A percentile compares a stretch with the other conserved stretches of the same genome.
phyloP scores from a whole-genome alignment of 768 basidiomycete species.

The Royoungia palumana region DNA sequence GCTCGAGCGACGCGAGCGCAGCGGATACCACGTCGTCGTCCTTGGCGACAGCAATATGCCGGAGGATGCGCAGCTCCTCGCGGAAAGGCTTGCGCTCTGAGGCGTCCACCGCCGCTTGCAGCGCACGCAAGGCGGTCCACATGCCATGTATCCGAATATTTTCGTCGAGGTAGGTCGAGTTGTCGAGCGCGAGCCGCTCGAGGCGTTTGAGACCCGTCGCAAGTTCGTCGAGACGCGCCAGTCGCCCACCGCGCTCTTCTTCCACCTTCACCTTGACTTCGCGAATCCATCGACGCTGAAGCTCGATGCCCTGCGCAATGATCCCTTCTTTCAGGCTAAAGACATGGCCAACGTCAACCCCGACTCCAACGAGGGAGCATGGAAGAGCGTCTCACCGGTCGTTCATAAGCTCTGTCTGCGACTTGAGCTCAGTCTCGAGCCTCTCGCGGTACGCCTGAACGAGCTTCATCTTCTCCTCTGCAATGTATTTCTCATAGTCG shows the following conservation, averaged over 20 bases:
- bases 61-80: conserved; percentile 80
- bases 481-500: conserved; percentile 76
- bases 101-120: conserved; percentile 63
- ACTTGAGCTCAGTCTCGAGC: conserved; percentile 78
- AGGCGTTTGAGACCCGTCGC: conserved; percentile 87
- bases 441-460: conserved; percentile 81
- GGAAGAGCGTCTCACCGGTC: conserved; percentile 62
- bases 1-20: conserved; percentile 68
- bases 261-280: conserved; percentile 96
- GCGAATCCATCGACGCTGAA: conserved; percentile 94
- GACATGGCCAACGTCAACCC: not conserved
- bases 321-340: conserved; percentile 91
- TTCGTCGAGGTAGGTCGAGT: conserved; percentile 86
- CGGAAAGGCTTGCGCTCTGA: conserved; percentile 80
- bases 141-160: conserved; percentile 89
- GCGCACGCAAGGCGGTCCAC: conserved; percentile 88
- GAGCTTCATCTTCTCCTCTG: conserved; percentile 70
- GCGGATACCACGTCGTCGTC: conserved; percentile 66
- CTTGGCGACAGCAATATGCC: conserved; percentile 65
- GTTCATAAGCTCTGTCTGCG: conserved; percentile 91
- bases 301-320: conserved; percentile 93
- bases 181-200: conserved; percentile 88
- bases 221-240: conserved; percentile 93
- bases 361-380: not conserved
- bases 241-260: conserved; percentile 91